Percentiles rank a stretch among this genome's conserved stretches.
phyloP scores from a whole-genome alignment of 345 rosid species.

The Reutealis trisperma region DNA sequence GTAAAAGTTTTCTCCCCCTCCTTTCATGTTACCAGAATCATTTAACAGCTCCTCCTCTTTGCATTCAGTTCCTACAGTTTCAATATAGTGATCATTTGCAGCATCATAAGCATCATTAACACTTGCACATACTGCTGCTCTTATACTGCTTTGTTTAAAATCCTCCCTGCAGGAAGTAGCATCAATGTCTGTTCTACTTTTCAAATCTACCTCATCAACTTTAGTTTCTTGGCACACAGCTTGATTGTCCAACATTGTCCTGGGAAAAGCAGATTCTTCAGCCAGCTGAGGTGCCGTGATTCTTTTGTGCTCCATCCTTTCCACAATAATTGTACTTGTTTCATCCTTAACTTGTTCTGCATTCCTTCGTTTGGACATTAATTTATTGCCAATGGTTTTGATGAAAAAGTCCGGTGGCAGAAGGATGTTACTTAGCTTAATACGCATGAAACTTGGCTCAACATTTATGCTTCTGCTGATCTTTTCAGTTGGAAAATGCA shows the following conservation, averaged over 20 bases:
- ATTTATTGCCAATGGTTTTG: conserved; percentile 31
- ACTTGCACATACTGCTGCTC: conserved; percentile 15
- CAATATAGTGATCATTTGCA: conserved; percentile 14
- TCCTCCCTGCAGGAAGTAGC: conserved; percentile 21
- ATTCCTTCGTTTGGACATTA: conserved; percentile 15
- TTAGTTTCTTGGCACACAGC: conserved; percentile 16
- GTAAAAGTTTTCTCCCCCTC: conserved; percentile 21
- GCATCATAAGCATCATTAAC: conserved; percentile 9
- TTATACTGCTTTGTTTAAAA: conserved; percentile 22
- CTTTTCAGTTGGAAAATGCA: conserved; percentile 28
- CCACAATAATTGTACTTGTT: conserved; percentile 8
- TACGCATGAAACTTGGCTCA: conserved; percentile 7
- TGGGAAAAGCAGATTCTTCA: conserved; percentile 21
- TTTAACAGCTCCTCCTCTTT: conserved; percentile 23
- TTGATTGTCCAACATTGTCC: conserved; percentile 14
- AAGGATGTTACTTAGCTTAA: conserved; percentile 24
- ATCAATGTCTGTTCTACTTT: conserved; percentile 13
- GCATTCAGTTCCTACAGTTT: conserved; percentile 17
- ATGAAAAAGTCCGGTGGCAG: conserved; percentile 26
- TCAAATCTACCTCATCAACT: conserved; percentile 21
- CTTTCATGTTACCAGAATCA: conserved; percentile 26
- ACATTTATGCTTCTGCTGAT: conserved; percentile 19
- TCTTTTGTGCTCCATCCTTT: conserved; percentile 10
- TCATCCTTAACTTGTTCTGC: conserved; percentile 17
- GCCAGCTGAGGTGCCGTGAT: conserved; percentile 28